phyloP scores from a whole-genome alignment of 169 alveolate genomes.

The Plasmodium yoelii region DNA sequence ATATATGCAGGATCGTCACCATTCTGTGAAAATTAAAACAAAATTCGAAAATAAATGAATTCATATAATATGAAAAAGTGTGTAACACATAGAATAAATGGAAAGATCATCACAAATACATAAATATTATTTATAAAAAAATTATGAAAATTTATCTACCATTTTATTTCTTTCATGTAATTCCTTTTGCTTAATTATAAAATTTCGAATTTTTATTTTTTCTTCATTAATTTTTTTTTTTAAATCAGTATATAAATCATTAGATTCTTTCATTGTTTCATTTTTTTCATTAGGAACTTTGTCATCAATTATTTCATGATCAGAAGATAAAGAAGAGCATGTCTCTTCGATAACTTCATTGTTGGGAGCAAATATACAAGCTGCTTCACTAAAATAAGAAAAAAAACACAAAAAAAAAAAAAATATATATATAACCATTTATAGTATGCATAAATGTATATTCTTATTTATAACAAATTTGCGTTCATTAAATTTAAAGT shows the following conservation, averaged over 20 bases:
- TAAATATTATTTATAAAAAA: not conserved
- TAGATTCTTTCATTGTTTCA: slow-evolving; percentile 39
- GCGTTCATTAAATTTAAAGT: not conserved
- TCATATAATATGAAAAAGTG: not conserved
- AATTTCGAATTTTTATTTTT: slow-evolving; percentile 80
- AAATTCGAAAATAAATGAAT: no score
- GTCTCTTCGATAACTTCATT: slow-evolving; percentile 71
- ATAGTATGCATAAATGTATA: not conserved
- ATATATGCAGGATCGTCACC: slow-evolving; percentile 20
- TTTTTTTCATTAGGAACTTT: slow-evolving; percentile 43
- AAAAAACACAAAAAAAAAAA: no score
- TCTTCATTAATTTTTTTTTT: slow-evolving; percentile 81
- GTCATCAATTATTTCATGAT: slow-evolving; percentile 65
- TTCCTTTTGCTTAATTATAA: slow-evolving; percentile 81
- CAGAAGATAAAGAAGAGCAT: slow-evolving; percentile 71
- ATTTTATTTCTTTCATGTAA: slow-evolving; percentile 75
- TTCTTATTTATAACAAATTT: not conserved
- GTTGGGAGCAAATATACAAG: slow-evolving; percentile 72
- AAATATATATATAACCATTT: not conserved
- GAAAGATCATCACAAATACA: not conserved
- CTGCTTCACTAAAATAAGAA: slow-evolving; percentile 46
- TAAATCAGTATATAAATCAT: slow-evolving; percentile 72
- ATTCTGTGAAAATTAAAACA: slow-evolving; percentile 1
- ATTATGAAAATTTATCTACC: slow-evolving; percentile 26
- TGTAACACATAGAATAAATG: not conserved